These are phyloP conservation scores for Capsella bursapastoris DNA, from an alignment of 345 rosid species.

Conservation along the genomic window DNA sequence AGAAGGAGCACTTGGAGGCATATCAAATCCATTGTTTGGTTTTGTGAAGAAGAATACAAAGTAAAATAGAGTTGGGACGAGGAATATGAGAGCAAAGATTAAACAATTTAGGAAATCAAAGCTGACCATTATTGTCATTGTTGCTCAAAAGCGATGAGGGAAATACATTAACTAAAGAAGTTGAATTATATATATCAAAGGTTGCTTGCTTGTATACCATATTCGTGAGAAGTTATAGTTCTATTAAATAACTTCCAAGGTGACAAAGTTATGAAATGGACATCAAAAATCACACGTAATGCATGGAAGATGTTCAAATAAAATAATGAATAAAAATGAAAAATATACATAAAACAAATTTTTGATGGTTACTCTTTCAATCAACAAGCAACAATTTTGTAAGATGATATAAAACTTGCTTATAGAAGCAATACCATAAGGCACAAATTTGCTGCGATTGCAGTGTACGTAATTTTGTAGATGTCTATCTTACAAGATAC, in stretches of 20 bases:
- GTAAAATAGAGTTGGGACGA: background rate
- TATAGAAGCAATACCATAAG: background rate
- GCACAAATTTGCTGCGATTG: too few species aligned
- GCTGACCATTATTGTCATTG: background rate
- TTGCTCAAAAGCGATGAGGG: background rate
- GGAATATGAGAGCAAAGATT: background rate
- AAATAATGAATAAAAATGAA: background rate
- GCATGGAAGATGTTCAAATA: background rate
- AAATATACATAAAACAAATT: background rate
- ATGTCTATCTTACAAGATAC: too few species aligned
- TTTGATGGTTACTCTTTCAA: background rate
- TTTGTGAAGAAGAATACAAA: background rate
- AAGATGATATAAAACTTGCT: background rate
- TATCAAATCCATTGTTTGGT: background rate
- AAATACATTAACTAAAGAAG: background rate
- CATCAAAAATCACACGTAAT: background rate
- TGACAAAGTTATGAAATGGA: background rate
- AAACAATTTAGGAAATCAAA: slow-evolving; percentile 1
- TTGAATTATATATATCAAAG: background rate
- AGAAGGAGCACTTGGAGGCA: background rate
- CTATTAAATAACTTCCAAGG: background rate
- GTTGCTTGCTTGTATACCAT: background rate
- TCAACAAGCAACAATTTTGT: background rate
- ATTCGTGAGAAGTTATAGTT: background rate
- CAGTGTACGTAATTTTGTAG: too few species aligned